phyloP scores from a whole-genome alignment of 73 alveolate genomes.

The Blepharisma japonicum region DNA sequence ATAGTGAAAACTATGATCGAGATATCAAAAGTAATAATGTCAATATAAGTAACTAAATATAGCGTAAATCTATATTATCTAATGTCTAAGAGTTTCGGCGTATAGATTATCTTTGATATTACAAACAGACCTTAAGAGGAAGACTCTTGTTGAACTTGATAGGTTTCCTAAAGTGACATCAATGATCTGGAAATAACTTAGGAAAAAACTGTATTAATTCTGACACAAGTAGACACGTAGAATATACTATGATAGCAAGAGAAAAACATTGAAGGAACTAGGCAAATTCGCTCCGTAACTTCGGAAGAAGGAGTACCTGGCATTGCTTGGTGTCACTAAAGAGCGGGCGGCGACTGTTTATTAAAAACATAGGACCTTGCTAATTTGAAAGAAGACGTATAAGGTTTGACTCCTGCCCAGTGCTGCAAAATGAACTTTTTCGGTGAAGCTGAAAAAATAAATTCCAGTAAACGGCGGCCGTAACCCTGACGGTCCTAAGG shows the following conservation, averaged over 20 bases:
- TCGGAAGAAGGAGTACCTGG: conserved; percentile 39
- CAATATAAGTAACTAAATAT: conserved; percentile 42
- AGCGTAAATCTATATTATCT: conserved; percentile 24
- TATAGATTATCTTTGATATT: background rate
- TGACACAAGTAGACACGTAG: conserved; percentile 53
- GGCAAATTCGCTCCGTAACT: conserved; percentile 61
- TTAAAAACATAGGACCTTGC: conserved; percentile 54
- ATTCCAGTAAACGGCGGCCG: conserved; percentile 43
- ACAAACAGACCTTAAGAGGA: conserved; percentile 33
- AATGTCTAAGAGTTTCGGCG: conserved; percentile 36
- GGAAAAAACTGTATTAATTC: conserved; percentile 17
- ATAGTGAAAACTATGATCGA: conserved; percentile 22
- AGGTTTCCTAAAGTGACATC: conserved; percentile 20
- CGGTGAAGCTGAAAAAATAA: background rate
- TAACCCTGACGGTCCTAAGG: conserved; percentile 44
- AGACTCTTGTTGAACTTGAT: conserved; percentile 19
- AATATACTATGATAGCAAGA: conserved; percentile 39
- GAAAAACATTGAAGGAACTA: conserved; percentile 48
- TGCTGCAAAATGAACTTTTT: conserved; percentile 36
- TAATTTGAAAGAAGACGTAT: conserved; percentile 36
- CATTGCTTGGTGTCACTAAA: conserved; percentile 18
- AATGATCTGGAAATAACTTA: conserved; percentile 35
- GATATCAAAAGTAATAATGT: conserved; percentile 27
- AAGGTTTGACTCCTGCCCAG: conserved; percentile 57
- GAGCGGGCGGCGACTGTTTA: conserved; percentile 53